Evolutionary conservation across 2,329 filamentous ascomycete species (phyloP), one percentile per base, ranked within the genome.

Genomic region (Harringtonia lauricola): DNA sequence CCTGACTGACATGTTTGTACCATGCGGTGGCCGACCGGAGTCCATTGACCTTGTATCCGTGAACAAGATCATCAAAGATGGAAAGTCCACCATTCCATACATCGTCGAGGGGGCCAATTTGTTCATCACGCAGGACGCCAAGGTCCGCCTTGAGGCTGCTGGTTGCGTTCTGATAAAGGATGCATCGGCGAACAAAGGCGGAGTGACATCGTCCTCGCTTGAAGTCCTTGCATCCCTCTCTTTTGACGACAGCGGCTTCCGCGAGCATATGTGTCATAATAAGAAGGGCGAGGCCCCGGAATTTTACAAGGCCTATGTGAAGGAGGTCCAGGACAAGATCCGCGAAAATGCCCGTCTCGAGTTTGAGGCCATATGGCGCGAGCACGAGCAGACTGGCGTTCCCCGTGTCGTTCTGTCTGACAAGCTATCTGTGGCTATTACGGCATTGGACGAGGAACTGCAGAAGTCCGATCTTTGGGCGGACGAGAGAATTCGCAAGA

Each of bases 51-150:
- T 96, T 46, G 83, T 86, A 44, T 86, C 83, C 8, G 90, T 89
- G 49, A 82, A 76, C 65, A 86, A 84, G 61, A 76, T 98, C 49
- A 96, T 98, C 64, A 79, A 83, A 59, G 80, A 95, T 49, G 88
- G 89, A 66, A 95, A 94, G 69, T 74, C 76, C 19, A 78, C 75
- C 12, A 83, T 98, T 48, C 89, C 90, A 1, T 98, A 94, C 67
- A 92, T 98, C 43, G 90, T 98, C 36, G 92, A 98, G 66, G 92
- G 92, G 42, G 92, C 92, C 64, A 98, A 54, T 63, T 72, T 98
- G 43, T 98, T 98, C 76, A 94, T 98, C 66, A 95, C 92, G 1
- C 92, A 98, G 64, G 92, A 98, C 57, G 90, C 90, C 55, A 96
- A 96, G 70, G 75, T 96, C 44, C 85, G 88, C 21, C 79, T 98